phyloP scores from a whole-genome alignment of 441 rosid species.

The Gossypium lobatum region DNA sequence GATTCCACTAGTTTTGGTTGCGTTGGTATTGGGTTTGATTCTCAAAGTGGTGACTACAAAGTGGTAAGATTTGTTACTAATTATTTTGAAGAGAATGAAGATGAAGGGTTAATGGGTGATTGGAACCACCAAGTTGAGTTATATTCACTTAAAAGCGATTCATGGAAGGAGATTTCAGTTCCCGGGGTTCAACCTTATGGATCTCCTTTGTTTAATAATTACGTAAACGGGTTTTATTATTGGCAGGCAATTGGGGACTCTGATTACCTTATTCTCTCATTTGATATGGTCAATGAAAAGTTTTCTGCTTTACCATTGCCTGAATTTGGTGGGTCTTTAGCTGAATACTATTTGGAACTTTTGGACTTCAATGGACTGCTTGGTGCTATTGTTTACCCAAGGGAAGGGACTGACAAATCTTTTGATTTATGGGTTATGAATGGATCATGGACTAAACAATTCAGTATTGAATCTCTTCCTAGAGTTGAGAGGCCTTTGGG shows the following conservation, averaged over 20 bases:
- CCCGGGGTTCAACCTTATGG: not conserved
- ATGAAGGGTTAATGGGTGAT: not conserved
- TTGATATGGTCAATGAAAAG: not conserved
- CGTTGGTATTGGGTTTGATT: conserved; percentile 20
- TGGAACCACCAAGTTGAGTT: conserved; percentile 1
- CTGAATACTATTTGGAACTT: not conserved
- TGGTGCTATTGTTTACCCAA: not conserved
- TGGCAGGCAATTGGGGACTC: not conserved
- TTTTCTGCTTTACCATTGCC: not conserved
- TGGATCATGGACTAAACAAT: conserved; percentile 6
- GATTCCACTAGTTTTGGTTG: not conserved
- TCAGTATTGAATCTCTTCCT: not conserved
- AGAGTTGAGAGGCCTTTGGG: conserved; percentile 7
- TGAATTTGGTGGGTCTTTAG: not conserved
- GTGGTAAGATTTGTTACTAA: conserved; percentile 9
- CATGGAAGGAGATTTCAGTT: conserved; percentile 1
- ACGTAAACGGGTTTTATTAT: not conserved
- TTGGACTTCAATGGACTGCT: conserved; percentile 1
- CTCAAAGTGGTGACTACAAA: conserved; percentile 6
- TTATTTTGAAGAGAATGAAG: not conserved
- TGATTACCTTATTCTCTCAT: not conserved
- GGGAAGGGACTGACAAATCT: not conserved
- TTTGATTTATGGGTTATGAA: conserved; percentile 15
- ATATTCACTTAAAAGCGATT: not conserved
- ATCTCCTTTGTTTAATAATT: not conserved